Evolutionary conservation across 2,329 filamentous ascomycete genomes (phyloP), one percentile per base, ranked within the genome.

Genomic region (Pyrenophora tritici-repentis): DNA sequence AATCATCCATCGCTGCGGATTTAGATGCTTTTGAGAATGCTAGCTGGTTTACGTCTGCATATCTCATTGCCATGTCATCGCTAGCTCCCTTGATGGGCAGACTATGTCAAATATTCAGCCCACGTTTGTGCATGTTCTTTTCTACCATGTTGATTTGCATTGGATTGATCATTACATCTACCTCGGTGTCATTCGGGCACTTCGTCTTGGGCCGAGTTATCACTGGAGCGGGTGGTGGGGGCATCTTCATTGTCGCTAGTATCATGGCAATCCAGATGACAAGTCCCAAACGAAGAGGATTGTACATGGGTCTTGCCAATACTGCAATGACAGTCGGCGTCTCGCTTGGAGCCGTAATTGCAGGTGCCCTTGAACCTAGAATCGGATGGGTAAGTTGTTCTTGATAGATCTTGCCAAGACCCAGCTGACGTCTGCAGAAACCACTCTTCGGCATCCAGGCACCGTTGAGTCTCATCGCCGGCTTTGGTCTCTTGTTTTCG

Each of bases 21-120:
- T 78, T 95, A 2, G 80, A 89, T 72, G 84, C 88, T 1, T 91
- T 90, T 64, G 84, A 86, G 48, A 78, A 85, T 47, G 86, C 85
- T 31, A 88, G 85, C 71, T 95, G 90, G 90, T 91, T 94, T 68
- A 91, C 88, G 6, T 90, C 88, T 26, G 80, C 87, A 2, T 95
- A 90, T 68, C 79, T 94, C 12, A 70, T 74, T 22, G 70, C 73
- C 46, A 74, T 74, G 70, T 74, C 71, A n/a, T 82, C 80, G 42
- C 73, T 89, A 10, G 83, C 86, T 0, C 89, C 90, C 0, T 72
- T 95, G 2, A 81, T 84, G 33, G 90, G 90, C 6, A 85, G 89
- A 14, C 76, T 95, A 1, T 84, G 86, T 38, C 84, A 86, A 62
- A 84, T 94, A 18, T 93, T 95, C 71, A 84, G 86, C 0, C 83